These are phyloP conservation scores for Podospora didyma DNA, from an alignment of 495 filamentous ascomycete genomes.

Conservation along the genomic window DNA sequence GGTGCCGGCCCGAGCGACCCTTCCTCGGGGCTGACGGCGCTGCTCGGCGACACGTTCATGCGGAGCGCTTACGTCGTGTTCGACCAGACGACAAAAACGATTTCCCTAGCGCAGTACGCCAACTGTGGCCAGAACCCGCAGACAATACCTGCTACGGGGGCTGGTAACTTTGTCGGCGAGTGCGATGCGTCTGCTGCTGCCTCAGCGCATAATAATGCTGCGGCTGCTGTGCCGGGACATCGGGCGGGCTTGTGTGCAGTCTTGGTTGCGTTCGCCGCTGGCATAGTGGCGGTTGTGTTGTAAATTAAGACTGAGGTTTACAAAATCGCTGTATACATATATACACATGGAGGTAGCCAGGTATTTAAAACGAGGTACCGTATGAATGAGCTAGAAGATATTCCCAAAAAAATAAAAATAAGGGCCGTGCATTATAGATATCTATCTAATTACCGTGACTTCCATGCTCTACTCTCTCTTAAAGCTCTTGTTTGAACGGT, in stretches of 20 bases:
- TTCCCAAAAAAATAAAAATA: no score
- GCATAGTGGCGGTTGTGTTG: background rate
- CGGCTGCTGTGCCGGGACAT: background rate
- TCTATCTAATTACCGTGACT: no score
- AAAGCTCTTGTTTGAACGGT: no score
- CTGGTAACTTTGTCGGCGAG: conserved; percentile 4
- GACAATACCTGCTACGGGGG: conserved; percentile 8
- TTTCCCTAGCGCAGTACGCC: conserved; percentile 17
- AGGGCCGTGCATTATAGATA: no score
- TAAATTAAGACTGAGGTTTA: background rate
- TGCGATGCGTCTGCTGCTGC: background rate
- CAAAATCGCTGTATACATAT: no score
- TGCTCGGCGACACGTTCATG: conserved; percentile 87
- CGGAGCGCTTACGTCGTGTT: conserved; percentile 64
- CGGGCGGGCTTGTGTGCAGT: background rate
- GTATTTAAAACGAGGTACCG: no score
- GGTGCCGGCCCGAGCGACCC: conserved; percentile 59
- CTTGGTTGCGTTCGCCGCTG: background rate
- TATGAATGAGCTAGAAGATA: no score
- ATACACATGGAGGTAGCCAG: no score
- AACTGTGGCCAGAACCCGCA: conserved; percentile 19
- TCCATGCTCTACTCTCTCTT: no score
- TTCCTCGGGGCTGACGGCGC: conserved; percentile 44
- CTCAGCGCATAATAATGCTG: background rate
- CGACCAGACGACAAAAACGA: conserved; percentile 16